Percentiles rank a stretch among this genome's conserved stretches.
These are phyloP conservation scores for Groenewaldozyma salmanticensis DNA, from an alignment of 805 yeast species.

Conservation along the genomic window DNA sequence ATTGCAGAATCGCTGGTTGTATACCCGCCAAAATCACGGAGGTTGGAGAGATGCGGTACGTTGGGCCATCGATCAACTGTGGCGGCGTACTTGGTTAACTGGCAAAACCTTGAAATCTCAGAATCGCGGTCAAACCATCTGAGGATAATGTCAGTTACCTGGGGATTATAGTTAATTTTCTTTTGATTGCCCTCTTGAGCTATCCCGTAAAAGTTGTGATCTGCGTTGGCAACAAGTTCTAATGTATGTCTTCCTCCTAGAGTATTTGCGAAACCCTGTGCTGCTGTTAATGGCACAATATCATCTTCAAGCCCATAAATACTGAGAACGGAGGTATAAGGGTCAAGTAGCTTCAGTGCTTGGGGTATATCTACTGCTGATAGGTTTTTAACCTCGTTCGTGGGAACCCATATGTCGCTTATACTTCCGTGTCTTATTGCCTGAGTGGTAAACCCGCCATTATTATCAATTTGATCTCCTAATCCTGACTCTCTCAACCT, in stretches of 20 bases:
- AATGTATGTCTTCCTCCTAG: conserved; percentile 52
- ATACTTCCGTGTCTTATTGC: conserved; percentile 17
- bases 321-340: conserved; percentile 46
- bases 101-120: conserved; percentile 46
- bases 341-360: conserved; percentile 8
- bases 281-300: conserved; percentile 56
- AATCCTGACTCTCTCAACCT: neutral
- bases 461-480: conserved; percentile 25
- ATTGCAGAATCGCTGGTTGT: conserved; percentile 27
- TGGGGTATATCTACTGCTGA: conserved; percentile 5
- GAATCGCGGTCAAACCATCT: conserved; percentile 37
- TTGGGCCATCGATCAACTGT: conserved; percentile 46
- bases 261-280: conserved; percentile 46
- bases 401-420: conserved; percentile 8
- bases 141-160: conserved; percentile 41
- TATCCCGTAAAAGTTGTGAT: conserved; percentile 61
- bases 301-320: conserved; percentile 64
- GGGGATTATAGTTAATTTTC: conserved; percentile 46
- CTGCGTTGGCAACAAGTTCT: conserved; percentile 54
- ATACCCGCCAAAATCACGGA: conserved; percentile 80
- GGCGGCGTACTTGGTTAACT: conserved; percentile 29
- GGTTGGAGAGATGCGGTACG: conserved; percentile 61
- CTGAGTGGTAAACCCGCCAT: conserved; percentile 27
- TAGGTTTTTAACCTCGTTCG: neutral
- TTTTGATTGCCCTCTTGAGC: conserved; percentile 25